Conservation (phyloP, 2,329 filamentous ascomycete species). For the Ceratocystis eucalypticola region DNA sequence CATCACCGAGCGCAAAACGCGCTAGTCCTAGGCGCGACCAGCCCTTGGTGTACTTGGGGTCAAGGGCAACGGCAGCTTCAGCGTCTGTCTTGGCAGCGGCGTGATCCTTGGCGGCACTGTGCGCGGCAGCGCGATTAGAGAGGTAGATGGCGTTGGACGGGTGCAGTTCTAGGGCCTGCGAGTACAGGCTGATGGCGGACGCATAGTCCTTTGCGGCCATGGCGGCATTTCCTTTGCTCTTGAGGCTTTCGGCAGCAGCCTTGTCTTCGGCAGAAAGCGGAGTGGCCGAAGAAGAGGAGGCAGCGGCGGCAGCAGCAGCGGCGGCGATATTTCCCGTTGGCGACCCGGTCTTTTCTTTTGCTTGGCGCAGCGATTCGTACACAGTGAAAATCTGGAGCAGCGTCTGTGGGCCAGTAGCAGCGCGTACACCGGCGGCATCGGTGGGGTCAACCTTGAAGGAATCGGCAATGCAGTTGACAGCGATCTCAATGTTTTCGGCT, state of each 20-base stretch:
- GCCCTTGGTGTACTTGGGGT: slow-evolving; percentile 91
- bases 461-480: slow-evolving; percentile 85
- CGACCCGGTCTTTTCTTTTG: slow-evolving; percentile 26
- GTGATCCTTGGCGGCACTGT: slow-evolving; percentile 75
- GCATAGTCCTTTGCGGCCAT: slow-evolving; percentile 91
- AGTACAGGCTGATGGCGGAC: slow-evolving; percentile 72
- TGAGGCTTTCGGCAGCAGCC: slow-evolving; percentile 74
- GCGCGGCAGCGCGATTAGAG: slow-evolving; percentile 89
- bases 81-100: slow-evolving; percentile 73
- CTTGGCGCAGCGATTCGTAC: slow-evolving; percentile 81
- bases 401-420: slow-evolving; percentile 74
- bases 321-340: slow-evolving; percentile 26
- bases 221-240: slow-evolving; percentile 81
- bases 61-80: slow-evolving; percentile 74
- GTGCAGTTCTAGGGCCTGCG: slow-evolving; percentile 65
- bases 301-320: slow-evolving; percentile 29
- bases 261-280: slow-evolving; percentile 45
- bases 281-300: slow-evolving; percentile 25
- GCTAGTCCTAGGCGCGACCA: slow-evolving; percentile 91
- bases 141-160: slow-evolving; percentile 91
- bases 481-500: slow-evolving; percentile 85
- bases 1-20: slow-evolving; percentile 80
- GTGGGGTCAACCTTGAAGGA: slow-evolving; percentile 88
- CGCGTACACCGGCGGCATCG: slow-evolving; percentile 56
- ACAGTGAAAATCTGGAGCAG: slow-evolving; percentile 86